Conservation (phyloP, 108 stramenopile genomes). For the Fistulifera pelliculosa region DNA sequence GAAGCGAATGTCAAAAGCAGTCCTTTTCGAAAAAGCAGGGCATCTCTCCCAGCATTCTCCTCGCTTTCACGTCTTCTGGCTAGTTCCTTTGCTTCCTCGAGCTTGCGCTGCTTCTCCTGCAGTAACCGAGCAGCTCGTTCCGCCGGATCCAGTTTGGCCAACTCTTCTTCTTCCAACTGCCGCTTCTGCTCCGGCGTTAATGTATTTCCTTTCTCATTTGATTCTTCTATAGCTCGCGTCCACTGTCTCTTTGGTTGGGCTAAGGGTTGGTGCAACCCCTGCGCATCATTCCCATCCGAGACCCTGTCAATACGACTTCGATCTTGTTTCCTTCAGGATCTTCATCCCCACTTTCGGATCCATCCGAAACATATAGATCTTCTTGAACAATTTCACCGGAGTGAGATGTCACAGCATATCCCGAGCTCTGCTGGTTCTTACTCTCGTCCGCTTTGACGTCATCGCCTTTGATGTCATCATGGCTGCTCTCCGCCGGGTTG, state of each 20-base stretch:
- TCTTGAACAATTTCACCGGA: slow-evolving; percentile 63
- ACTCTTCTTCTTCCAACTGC: slow-evolving; percentile 33
- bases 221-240: slow-evolving; percentile 33
- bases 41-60: slow-evolving; percentile 88
- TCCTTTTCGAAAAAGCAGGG: slow-evolving; percentile 83
- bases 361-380: slow-evolving; percentile 33
- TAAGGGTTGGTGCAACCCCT: slow-evolving; percentile 39
- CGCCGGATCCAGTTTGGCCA: slow-evolving; percentile 68
- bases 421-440: no score
- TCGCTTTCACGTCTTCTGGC: slow-evolving; percentile 65
- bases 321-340: slow-evolving; percentile 2
- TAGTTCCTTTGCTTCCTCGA: slow-evolving; percentile 61
- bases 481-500: no score
- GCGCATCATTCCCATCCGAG: slow-evolving; percentile 79
- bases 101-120: slow-evolving; percentile 63
- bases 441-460: no score
- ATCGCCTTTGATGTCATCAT: no score
- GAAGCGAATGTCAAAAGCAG: slow-evolving; percentile 87
- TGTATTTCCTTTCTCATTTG: neutral
- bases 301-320: slow-evolving; percentile 47
- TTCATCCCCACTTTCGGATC: slow-evolving; percentile 17
- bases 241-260: slow-evolving; percentile 71
- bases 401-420: slow-evolving; percentile 65
- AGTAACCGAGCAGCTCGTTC: slow-evolving; percentile 54
- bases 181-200: slow-evolving; percentile 18